Evolutionary conservation across 148 eudicot genomes (phyloP).

Genomic region (Camellia lanceoleosa): DNA sequence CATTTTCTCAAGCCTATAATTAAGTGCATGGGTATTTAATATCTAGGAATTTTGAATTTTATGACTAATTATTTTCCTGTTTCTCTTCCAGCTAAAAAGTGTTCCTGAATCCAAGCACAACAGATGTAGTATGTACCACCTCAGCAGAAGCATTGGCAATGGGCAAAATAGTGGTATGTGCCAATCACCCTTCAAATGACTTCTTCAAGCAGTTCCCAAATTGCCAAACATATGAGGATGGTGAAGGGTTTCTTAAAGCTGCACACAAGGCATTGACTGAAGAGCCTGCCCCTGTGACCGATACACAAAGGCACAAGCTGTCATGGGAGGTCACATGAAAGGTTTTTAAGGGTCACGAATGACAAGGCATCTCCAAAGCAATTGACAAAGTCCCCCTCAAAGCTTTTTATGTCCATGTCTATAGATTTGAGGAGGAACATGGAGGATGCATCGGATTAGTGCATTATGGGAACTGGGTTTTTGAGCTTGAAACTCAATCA

Average conservation of each 20-base stretch:
- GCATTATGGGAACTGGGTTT: constrained; percentile 60
- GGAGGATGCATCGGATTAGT: constrained; percentile 70
- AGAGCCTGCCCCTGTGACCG: constrained; percentile 62
- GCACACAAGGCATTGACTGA: constrained; percentile 57
- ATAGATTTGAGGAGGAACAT: constrained; percentile 45
- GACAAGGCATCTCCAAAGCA: constrained; percentile 24
- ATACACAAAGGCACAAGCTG: constrained; percentile 59
- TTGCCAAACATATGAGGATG: constrained; percentile 61
- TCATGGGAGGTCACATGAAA: constrained; percentile 94
- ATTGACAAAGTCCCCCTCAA: constrained; percentile 31
- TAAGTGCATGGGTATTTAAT: background rate
- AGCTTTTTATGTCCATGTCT: constrained; percentile 55
- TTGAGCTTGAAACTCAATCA: constrained; percentile 55
- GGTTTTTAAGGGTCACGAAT: constrained; percentile 68
- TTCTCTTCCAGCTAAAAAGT: constrained; percentile 66
- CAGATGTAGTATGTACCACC: constrained; percentile 96
- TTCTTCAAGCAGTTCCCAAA: constrained; percentile 94
- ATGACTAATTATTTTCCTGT: constrained; percentile 5
- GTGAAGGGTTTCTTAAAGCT: constrained; percentile 55
- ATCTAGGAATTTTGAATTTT: background rate
- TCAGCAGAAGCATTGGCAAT: constrained; percentile 98
- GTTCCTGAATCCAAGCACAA: constrained; percentile 93
- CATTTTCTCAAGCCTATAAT: background rate
- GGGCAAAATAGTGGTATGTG: constrained; percentile 95
- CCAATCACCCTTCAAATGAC: constrained; percentile 89